phyloP scores from a whole-genome alignment of 2,329 filamentous ascomycete genomes.

The Raffaelea arxii region DNA sequence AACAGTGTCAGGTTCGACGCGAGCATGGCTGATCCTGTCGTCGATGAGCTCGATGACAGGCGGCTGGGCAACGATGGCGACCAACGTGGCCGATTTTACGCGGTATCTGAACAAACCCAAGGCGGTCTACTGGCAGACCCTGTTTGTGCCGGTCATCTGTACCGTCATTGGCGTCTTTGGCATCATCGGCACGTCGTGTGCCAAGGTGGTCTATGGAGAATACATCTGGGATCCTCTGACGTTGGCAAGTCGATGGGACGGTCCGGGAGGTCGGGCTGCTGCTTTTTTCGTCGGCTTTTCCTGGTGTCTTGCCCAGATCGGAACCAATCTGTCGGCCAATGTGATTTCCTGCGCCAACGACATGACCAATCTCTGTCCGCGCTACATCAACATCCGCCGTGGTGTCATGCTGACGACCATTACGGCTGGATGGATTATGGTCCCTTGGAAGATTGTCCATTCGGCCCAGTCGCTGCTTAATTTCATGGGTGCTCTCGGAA shows the following conservation, averaged over 20 bases:
- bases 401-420: slow-evolving; percentile 45
- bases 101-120: slow-evolving; percentile 15
- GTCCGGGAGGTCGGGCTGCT: slow-evolving; percentile 28
- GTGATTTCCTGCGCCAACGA: slow-evolving; percentile 45
- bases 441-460: slow-evolving; percentile 55
- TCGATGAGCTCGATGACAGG: slow-evolving; percentile 16
- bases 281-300: slow-evolving; percentile 26
- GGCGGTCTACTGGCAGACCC: slow-evolving; percentile 16
- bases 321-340: slow-evolving; percentile 49
- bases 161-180: slow-evolving; percentile 35
- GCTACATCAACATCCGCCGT: slow-evolving; percentile 41
- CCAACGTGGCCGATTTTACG: slow-evolving; percentile 15
- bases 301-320: slow-evolving; percentile 47
- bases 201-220: slow-evolving; percentile 29
- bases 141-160: slow-evolving; percentile 20
- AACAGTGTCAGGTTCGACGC: slow-evolving; percentile 12
- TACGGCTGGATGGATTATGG: slow-evolving; percentile 26
- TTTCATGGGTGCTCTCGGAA: slow-evolving; percentile 50
- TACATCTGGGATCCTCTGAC: slow-evolving; percentile 39
- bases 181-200: slow-evolving; percentile 44
- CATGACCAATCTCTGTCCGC: slow-evolving; percentile 23
- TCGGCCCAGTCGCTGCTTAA: slow-evolving; percentile 49
- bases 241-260: slow-evolving; percentile 33
- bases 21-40: slow-evolving; percentile 17
- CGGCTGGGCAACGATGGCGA: slow-evolving; percentile 13